Percentiles rank a stretch among this genome's conserved stretches.
These are phyloP conservation scores for Micractinium conductrix DNA, from an alignment of 139 green algal genomes.

Conservation along the genomic window DNA sequence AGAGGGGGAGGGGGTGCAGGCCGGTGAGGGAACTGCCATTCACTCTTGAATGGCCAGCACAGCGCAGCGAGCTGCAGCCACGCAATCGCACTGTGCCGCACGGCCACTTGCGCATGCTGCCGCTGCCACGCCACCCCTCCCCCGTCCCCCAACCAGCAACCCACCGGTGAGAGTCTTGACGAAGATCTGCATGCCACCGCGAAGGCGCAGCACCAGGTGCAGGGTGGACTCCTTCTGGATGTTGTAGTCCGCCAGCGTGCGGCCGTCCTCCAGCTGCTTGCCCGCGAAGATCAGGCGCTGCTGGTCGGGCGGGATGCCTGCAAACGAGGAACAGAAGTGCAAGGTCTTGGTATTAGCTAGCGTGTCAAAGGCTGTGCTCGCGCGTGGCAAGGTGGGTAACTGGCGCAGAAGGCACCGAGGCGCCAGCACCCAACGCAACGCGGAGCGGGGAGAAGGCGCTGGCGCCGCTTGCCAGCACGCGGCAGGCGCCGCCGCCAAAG, in stretches of 20 bases:
- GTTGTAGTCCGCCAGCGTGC: constrained; percentile 97
- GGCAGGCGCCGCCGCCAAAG: neutral
- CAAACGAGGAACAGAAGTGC: neutral
- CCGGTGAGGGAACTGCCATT: no score
- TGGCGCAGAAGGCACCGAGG: neutral
- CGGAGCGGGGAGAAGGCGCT: no score
- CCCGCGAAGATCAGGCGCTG: constrained; percentile 98
- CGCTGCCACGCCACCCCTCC: neutral
- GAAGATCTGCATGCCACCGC: constrained; percentile 93
- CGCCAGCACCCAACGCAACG: no score
- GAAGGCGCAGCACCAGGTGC: constrained; percentile 97
- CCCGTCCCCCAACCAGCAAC: neutral
- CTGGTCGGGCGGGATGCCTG: constrained; percentile 93
- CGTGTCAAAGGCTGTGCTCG: no score
- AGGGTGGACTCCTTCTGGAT: constrained; percentile 98
- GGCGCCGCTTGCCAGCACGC: neutral
- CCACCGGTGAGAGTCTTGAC: constrained; percentile 73
- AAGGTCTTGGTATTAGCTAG: no score
- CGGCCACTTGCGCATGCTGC: no score
- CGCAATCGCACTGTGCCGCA: no score
- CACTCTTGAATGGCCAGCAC: no score
- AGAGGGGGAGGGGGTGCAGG: no score
- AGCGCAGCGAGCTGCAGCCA: neutral
- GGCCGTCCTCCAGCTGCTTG: constrained; percentile 98
- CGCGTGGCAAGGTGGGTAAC: neutral